phyloP scores from a whole-genome alignment of 31 red algal genomes.

The Asparagopsis taxiformis region DNA sequence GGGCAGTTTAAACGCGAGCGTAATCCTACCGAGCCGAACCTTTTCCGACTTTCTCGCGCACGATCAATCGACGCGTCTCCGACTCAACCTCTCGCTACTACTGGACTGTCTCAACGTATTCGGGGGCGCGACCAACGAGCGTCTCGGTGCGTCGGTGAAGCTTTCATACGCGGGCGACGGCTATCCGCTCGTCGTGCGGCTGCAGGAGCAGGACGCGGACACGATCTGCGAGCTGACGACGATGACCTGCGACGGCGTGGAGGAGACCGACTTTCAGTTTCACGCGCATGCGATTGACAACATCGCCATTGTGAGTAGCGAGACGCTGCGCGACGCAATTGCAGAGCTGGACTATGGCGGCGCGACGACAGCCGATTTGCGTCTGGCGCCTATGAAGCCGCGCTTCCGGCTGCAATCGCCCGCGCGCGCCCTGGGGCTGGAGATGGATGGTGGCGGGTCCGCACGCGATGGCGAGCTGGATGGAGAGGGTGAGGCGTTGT shows the following conservation, averaged over 20 bases:
- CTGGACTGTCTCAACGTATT: constrained; percentile 72
- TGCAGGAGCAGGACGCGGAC: constrained; percentile 40
- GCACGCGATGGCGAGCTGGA: neutral
- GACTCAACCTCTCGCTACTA: constrained; percentile 40
- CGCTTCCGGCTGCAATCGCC: constrained; percentile 54
- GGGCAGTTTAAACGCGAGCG: constrained; percentile 32
- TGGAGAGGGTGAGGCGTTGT: constrained; percentile 15
- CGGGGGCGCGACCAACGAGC: constrained; percentile 2
- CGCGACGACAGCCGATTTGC: constrained; percentile 47
- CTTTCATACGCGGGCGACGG: constrained; percentile 44
- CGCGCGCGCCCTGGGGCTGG: constrained; percentile 16
- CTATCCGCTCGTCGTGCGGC: constrained; percentile 29
- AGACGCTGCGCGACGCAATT: constrained; percentile 60
- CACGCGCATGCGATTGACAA: constrained; percentile 24
- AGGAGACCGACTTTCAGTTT: constrained; percentile 25
- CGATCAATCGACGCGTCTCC: neutral
- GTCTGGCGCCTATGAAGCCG: constrained; percentile 33
- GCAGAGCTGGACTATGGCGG: constrained; percentile 69
- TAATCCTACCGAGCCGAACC: constrained; percentile 25
- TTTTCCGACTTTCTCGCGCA: constrained; percentile 25
- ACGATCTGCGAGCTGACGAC: constrained; percentile 28
- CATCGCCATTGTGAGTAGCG: constrained; percentile 28
- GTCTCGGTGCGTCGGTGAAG: constrained; percentile 22
- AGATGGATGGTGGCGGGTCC: neutral
- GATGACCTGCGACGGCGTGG: constrained; percentile 12